Percentiles rank a stretch among this genome's conserved stretches.
Evolutionary conservation across 495 filamentous ascomycete genomes (phyloP).

Genomic region (Daldinia loculata): DNA sequence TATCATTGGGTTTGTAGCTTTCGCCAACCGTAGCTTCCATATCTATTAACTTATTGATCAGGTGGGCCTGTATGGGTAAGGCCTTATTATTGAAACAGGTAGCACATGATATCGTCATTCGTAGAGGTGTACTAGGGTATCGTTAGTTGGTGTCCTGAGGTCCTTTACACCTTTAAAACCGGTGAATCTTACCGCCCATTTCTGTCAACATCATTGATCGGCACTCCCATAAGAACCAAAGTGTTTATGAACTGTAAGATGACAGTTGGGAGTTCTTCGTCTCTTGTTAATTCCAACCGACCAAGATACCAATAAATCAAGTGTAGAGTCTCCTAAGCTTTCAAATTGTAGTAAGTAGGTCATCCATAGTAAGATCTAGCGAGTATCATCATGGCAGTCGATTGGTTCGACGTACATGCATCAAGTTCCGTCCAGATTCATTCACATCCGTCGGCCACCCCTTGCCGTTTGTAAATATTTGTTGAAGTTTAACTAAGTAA

Average conservation of each 20-base stretch:
- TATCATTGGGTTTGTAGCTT: background rate
- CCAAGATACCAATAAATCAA: too few species aligned
- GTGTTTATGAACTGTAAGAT: background rate
- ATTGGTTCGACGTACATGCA: conserved; percentile 10
- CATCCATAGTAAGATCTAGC: too few species aligned
- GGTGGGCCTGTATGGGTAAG: background rate
- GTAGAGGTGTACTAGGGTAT: background rate
- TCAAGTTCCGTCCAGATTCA: background rate
- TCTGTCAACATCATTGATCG: background rate
- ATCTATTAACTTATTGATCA: background rate
- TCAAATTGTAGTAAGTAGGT: too few species aligned
- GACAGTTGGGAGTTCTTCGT: background rate
- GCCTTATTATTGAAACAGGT: too few species aligned
- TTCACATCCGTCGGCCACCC: conserved; percentile 12
- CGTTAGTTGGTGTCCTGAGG: background rate
- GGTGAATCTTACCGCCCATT: background rate
- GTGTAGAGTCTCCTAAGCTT: too few species aligned
- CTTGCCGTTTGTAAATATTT: conserved; percentile 6
- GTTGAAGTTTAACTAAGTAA: conserved; percentile 1
- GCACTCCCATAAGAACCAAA: conserved; percentile 5
- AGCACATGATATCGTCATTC: too few species aligned
- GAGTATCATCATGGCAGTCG: background rate
- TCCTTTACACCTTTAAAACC: background rate
- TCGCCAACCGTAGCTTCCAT: background rate
- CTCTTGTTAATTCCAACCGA: too few species aligned